Base-by-base conservation (phyloP, 2,329 filamentous ascomycete species). In the Aspergillus sp. region DNA sequence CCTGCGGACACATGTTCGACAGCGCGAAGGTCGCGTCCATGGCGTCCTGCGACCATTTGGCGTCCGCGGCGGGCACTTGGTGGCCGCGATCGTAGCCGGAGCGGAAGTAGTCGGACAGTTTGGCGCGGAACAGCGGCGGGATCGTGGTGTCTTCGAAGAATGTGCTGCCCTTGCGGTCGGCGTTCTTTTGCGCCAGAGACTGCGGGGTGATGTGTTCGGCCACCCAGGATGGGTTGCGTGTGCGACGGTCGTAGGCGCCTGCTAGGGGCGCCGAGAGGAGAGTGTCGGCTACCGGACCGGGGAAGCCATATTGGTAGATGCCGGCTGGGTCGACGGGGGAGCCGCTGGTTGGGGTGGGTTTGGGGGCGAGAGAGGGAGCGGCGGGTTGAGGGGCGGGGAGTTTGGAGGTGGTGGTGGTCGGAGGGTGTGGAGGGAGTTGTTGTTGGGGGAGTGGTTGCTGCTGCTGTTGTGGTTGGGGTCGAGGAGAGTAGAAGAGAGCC, bases 1-100 rank as follows among this genome's bases (percentile, higher is more conserved):
- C 95, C 80, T 99, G 95, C 32, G 95, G 95, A 74, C 93, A 97
- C 93, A 99, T 99, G 81, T 99, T 99, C 74, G 85, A 89, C 58
- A 99, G 85, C 72, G 87, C 89, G 74, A 99, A 99, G 2, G 95
- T 99, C 60, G 91, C 91, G 79, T 99, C 88, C 92, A 99, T 97
- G 65, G 95, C 93, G 38, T 85, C 78, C 79, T 99, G 95, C 64
- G 88, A 91, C 93, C 95, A 99, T 80, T 96, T 96, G 59, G 91
- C 91, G 79, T 99, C 95, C 43, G 95, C 95, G 5, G 95, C 95
- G 9, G 95, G 95, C 9, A 98, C 94, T 80, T 99, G 95, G 80
- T 99, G 95, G 63, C 95, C 95, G 39, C 95, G 87, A 78, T 99
- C 95, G 77, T 96, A 99, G 70, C 95, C 95, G 41, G 89, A 93